These are phyloP conservation scores for Phycomyces blakesleeanus DNA, from an alignment of 192 early-diverging fungal species.

Conservation along the genomic window DNA sequence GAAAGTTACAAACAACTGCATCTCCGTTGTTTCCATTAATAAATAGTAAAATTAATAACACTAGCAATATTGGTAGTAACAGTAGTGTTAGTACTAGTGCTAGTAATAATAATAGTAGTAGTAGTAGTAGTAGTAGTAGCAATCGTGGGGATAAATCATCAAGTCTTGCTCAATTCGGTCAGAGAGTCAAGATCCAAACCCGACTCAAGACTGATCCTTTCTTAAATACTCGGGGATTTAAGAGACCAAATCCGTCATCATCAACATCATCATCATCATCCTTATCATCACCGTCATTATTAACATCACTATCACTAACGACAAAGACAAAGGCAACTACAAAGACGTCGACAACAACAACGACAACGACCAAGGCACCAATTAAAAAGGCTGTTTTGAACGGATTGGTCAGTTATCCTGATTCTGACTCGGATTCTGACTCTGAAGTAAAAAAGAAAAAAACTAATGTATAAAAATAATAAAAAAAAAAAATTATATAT, in stretches of 20 bases:
- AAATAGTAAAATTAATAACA: background rate
- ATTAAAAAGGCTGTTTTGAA: background rate
- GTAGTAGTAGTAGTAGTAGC: too few relatives aligned
- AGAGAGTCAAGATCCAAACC: slow-evolving; percentile 27
- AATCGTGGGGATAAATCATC: too few relatives aligned
- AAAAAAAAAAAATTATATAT: background rate
- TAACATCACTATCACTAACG: too few relatives aligned
- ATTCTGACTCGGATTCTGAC: too few relatives aligned
- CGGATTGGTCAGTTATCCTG: slow-evolving; percentile 3
- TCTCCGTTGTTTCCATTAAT: slow-evolving; percentile 25
- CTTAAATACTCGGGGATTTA: slow-evolving; percentile 11
- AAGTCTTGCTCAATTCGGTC: slow-evolving; percentile 11
- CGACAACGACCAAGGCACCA: background rate
- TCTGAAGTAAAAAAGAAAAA: background rate
- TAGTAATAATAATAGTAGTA: too few relatives aligned
- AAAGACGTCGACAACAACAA: background rate
- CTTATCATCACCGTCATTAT: too few relatives aligned
- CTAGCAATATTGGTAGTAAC: too few relatives aligned
- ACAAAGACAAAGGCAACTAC: background rate
- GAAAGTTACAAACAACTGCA: slow-evolving; percentile 21
- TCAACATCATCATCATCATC: too few relatives aligned
- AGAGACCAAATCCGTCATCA: background rate
- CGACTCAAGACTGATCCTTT: slow-evolving; percentile 44
- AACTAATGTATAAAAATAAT: background rate
- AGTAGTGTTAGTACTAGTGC: too few relatives aligned